Conservation (phyloP, 148 eudicot genomes). For the Chenopodium formosanum region DNA sequence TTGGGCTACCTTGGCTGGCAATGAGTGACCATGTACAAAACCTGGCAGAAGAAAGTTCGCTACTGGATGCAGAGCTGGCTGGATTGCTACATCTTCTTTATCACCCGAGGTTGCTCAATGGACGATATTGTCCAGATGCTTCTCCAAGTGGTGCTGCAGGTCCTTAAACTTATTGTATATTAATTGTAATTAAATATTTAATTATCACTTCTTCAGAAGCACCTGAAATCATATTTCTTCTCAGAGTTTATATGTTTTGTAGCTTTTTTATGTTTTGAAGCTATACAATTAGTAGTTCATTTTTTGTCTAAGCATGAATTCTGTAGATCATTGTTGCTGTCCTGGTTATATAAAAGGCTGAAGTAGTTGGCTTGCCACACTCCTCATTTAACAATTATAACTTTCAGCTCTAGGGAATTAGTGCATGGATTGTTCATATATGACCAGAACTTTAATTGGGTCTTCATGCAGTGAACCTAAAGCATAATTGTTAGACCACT, state of each 20-base stretch:
- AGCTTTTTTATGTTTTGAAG: neutral
- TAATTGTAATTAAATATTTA: neutral
- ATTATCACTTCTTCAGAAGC: neutral
- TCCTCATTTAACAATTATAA: neutral
- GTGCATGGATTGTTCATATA: neutral
- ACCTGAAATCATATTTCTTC: neutral
- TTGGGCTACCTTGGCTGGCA: conserved; percentile 90
- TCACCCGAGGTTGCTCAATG: conserved; percentile 90
- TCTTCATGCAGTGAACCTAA: conserved; percentile 6
- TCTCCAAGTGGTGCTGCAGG: conserved; percentile 98
- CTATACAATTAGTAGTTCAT: neutral
- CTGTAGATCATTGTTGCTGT: neutral
- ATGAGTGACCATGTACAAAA: conserved; percentile 67
- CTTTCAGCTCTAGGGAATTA: neutral
- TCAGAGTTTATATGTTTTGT: neutral
- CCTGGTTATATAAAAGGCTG: neutral
- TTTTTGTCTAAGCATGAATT: neutral
- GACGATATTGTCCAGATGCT: conserved; percentile 98
- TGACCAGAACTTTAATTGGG: neutral
- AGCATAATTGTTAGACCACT: neutral
- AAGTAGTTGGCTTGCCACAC: neutral
- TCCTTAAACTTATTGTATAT: conserved; percentile 25
- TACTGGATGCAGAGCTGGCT: conserved; percentile 80
- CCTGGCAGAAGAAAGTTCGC: conserved; percentile 76
- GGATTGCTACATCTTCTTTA: conserved; percentile 87